Percentiles rank a stretch among this genome's conserved stretches.
phyloP scores from a whole-genome alignment of 495 filamentous ascomycete genomes.

The Sabuloglossum arenarium region DNA sequence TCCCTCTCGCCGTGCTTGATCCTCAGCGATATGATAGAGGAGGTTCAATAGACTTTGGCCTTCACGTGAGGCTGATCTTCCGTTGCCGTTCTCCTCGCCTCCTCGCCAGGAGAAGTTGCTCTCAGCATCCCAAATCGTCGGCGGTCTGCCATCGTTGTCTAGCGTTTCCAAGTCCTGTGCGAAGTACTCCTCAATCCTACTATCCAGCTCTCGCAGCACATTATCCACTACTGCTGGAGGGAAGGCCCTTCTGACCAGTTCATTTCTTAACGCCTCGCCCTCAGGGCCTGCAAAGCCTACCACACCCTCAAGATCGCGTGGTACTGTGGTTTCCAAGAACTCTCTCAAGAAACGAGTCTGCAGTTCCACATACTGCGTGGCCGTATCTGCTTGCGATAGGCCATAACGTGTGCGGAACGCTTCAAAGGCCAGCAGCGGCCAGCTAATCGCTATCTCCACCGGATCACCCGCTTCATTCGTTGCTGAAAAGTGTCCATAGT shows the following conservation, averaged over 20 bases:
- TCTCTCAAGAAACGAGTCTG: background rate
- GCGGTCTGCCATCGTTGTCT: conserved; percentile 18
- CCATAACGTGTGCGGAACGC: background rate
- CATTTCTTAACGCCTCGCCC: background rate
- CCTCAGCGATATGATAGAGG: conserved; percentile 28
- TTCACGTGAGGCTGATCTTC: conserved; percentile 11
- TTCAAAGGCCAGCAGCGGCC: background rate
- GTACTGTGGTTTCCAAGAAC: background rate
- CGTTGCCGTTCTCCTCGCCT: conserved; percentile 18
- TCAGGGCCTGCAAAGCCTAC: background rate
- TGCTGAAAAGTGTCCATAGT: background rate
- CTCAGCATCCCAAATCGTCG: conserved; percentile 37
- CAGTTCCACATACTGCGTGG: background rate
- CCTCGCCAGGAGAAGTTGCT: conserved; percentile 35
- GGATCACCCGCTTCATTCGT: background rate
- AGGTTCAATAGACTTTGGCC: conserved; percentile 16
- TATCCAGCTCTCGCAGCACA: background rate
- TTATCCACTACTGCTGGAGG: background rate
- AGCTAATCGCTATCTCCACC: background rate
- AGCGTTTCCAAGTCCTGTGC: background rate
- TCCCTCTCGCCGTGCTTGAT: conserved; percentile 60
- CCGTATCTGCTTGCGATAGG: background rate
- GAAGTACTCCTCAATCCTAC: background rate
- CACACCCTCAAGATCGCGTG: background rate
- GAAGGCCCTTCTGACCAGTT: background rate